Base-by-base conservation (phyloP, 148 eudicot species). In the Limonium bicolor region DNA sequence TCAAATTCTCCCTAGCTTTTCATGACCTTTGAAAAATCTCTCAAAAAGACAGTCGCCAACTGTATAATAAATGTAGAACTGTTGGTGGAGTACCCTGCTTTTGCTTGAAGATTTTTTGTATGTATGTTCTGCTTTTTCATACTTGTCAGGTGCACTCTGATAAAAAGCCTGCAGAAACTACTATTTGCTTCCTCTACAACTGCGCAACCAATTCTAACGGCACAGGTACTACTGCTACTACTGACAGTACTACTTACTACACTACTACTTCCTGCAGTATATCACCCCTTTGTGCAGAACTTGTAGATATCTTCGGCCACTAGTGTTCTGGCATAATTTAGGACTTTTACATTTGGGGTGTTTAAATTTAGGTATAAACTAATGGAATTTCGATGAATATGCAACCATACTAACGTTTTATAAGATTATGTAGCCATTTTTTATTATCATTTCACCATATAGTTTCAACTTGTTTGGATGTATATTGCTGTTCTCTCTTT, bases 171-270 rank as follows among this genome's bases (percentile, higher is more conserved):
- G 74, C 99, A 90, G 74, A 92, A 85, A 48, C 71, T 90, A 41
- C 58, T 92, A 22, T 92, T 92, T 69, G 86, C 99, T 36, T 85
- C 95, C 6, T 92, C 99, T 35, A 81, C 99, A 36, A 92, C 99
- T 34, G 99, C 99, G 17, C 95, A 85, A 27, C 99, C 99, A 15
- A 70, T 84, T 35, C 53, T 90, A 68, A 80, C 99, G 27, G 76
- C 94, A 45, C 70, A 86, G 88, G 99, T 90, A 90, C n/a, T n/a
- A n/a, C n/a, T n/a, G n/a, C n/a, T n/a, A n/a, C n/a, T n/a, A n/a
- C n/a, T n/a, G n/a, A n/a, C n/a, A n/a, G n/a, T n/a, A n/a, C n/a
- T n/a, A n/a, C n/a, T n/a, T n/a, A n/a, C n/a, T n/a, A n/a, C n/a
- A n/a, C n/a, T n/a, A n/a, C n/a, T n/a, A n/a, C n/a, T n/a, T n/a